phyloP scores from a whole-genome alignment of 2,329 filamentous ascomycete genomes.

The Beauveria australis region DNA sequence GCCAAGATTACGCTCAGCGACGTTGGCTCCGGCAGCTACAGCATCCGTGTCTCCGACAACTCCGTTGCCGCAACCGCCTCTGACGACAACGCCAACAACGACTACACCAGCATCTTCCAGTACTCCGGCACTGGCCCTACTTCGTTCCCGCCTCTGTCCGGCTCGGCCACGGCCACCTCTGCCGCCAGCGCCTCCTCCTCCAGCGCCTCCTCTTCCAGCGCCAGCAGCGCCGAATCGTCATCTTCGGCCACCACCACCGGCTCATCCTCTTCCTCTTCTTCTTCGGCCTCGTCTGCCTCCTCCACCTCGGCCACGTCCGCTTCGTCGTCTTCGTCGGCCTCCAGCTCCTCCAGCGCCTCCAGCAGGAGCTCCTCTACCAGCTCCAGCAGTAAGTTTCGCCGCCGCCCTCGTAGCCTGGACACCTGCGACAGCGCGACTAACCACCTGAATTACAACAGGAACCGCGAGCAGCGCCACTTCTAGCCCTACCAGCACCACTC shows the following conservation, averaged over 20 bases:
- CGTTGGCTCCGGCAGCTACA: conserved; percentile 6
- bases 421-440: not conserved
- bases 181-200: not conserved
- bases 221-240: not conserved
- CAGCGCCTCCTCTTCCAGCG: not conserved
- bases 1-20: not conserved
- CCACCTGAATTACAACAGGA: not conserved
- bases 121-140: conserved; percentile 10
- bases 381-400: not conserved
- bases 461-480: not conserved
- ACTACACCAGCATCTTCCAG: conserved; percentile 1
- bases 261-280: not conserved
- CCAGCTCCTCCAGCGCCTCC: not conserved
- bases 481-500: not conserved
- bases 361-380: not conserved
- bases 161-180: not conserved
- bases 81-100: not conserved
- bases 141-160: conserved; percentile 9
- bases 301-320: not conserved
- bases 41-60: conserved; percentile 8
- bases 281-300: not conserved
- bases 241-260: not conserved
- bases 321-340: not conserved
- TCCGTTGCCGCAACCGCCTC: not conserved
- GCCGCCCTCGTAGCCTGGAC: too few species aligned